These are phyloP conservation scores for Diaporthe citrichinensis DNA, from an alignment of 2,329 filamentous ascomycete species.

Conservation along the genomic window DNA sequence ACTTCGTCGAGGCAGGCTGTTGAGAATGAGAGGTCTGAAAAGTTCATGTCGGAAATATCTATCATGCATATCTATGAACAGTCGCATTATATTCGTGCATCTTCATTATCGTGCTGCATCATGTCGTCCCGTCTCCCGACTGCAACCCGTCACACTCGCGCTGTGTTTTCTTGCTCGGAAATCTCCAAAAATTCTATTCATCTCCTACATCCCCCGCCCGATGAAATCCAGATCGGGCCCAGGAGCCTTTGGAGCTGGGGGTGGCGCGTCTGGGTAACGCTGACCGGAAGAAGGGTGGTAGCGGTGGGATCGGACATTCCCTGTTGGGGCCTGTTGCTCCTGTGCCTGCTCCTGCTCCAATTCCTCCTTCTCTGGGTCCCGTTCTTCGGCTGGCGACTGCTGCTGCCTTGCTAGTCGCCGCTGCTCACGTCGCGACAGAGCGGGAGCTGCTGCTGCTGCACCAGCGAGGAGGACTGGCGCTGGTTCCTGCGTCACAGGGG, in stretches of 20 bases:
- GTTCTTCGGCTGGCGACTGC: not conserved
- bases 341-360: slow-evolving; percentile 37
- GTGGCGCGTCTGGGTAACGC: slow-evolving; percentile 34
- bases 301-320: slow-evolving; percentile 18
- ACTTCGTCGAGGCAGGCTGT: not conserved
- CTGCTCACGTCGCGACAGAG: slow-evolving; percentile 33
- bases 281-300: slow-evolving; percentile 39
- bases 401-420: slow-evolving; percentile 19
- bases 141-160: not conserved
- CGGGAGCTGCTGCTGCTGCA: slow-evolving; percentile 2
- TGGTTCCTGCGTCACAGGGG: slow-evolving; percentile 8
- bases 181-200: not conserved
- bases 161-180: not conserved
- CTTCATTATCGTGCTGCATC: slow-evolving; percentile 7
- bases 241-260: not conserved
- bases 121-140: slow-evolving; percentile 4
- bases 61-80: slow-evolving; percentile 24
- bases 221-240: slow-evolving; percentile 38
- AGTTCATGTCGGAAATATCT: not conserved
- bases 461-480: not conserved
- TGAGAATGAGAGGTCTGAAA: not conserved
- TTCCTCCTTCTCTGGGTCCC: slow-evolving; percentile 37
- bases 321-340: slow-evolving; percentile 21
- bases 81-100: not conserved
- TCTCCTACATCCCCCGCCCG: slow-evolving; percentile 26